A percentile compares a stretch with the other conserved stretches of the same genome.
These are phyloP conservation scores for Austroboletus festivus DNA, from an alignment of 768 basidiomycete species.

Conservation along the genomic window DNA sequence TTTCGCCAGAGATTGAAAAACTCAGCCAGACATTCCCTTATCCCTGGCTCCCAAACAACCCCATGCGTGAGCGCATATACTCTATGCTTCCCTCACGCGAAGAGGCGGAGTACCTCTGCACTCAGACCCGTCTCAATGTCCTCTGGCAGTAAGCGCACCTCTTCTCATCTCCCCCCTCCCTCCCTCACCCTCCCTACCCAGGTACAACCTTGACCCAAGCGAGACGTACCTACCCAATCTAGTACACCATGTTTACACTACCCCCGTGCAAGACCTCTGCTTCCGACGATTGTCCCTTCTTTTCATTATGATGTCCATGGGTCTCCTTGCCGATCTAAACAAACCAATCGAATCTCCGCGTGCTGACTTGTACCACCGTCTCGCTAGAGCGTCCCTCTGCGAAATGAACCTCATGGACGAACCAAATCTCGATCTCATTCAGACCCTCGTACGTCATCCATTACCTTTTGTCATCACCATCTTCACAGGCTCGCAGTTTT, in stretches of 20 bases:
- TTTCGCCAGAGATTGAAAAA: constrained; percentile 37
- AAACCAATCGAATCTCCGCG: constrained; percentile 51
- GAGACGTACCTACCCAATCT: constrained; percentile 69
- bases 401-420: constrained; percentile 75
- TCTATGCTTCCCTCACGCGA: constrained; percentile 57
- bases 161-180: neutral
- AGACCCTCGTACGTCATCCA: constrained; percentile 50
- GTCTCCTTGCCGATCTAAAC: constrained; percentile 63
- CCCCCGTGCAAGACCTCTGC: constrained; percentile 55
- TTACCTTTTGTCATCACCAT: constrained; percentile 17
- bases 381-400: constrained; percentile 64
- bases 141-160: constrained; percentile 62
- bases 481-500: constrained; percentile 48
- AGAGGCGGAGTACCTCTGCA: constrained; percentile 58
- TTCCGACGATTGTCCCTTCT: constrained; percentile 66
- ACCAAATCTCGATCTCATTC: constrained; percentile 69
- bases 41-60: constrained; percentile 62
- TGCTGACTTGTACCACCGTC: constrained; percentile 64
- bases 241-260: constrained; percentile 63
- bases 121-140: constrained; percentile 63
- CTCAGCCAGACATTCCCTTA: constrained; percentile 70
- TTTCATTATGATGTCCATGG: constrained; percentile 71
- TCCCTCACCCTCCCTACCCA: constrained; percentile 24
- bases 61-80: constrained; percentile 60
- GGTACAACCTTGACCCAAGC: constrained; percentile 67